These are phyloP conservation scores for Xylaria polymorpha DNA, from an alignment of 2,329 filamentous ascomycete genomes.

Conservation along the genomic window DNA sequence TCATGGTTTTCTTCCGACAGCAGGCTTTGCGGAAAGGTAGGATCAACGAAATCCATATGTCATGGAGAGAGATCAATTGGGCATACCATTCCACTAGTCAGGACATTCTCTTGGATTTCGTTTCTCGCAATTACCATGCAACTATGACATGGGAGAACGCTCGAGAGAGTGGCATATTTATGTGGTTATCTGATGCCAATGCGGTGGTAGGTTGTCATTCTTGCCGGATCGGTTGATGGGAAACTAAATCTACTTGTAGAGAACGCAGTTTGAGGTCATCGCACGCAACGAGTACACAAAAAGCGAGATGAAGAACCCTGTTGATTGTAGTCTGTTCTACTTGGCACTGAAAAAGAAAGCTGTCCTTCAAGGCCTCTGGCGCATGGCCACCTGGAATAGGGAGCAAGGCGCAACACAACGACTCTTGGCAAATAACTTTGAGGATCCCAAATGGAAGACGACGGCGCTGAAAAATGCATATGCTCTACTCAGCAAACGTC, in stretches of 20 bases:
- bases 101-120: slow-evolving; percentile 87
- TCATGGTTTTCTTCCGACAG: slow-evolving; percentile 87
- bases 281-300: slow-evolving; percentile 94
- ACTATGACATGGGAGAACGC: slow-evolving; percentile 87
- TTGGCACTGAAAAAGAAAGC: slow-evolving; percentile 91
- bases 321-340: slow-evolving; percentile 92
- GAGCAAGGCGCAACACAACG: slow-evolving; percentile 85
- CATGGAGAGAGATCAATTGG: slow-evolving; percentile 85
- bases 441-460: slow-evolving; percentile 86
- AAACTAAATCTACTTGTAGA: slow-evolving; percentile 57
- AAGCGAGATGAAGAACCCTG: slow-evolving; percentile 85
- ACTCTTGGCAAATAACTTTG: slow-evolving; percentile 90
- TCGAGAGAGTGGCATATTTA: slow-evolving; percentile 87
- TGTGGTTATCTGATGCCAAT: slow-evolving; percentile 86
- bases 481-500: slow-evolving; percentile 87
- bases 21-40: slow-evolving; percentile 77
- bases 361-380: slow-evolving; percentile 90
- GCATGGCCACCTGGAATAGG: slow-evolving; percentile 89
- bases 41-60: slow-evolving; percentile 73
- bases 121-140: slow-evolving; percentile 81
- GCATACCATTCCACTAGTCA: slow-evolving; percentile 87
- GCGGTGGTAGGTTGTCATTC: slow-evolving; percentile 71
- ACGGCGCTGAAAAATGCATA: slow-evolving; percentile 96
- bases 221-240: neutral
- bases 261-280: slow-evolving; percentile 85